A percentile compares a stretch with the other conserved stretches of the same genome.
phyloP scores from a whole-genome alignment of 148 eudicot species.

The Silene conica region DNA sequence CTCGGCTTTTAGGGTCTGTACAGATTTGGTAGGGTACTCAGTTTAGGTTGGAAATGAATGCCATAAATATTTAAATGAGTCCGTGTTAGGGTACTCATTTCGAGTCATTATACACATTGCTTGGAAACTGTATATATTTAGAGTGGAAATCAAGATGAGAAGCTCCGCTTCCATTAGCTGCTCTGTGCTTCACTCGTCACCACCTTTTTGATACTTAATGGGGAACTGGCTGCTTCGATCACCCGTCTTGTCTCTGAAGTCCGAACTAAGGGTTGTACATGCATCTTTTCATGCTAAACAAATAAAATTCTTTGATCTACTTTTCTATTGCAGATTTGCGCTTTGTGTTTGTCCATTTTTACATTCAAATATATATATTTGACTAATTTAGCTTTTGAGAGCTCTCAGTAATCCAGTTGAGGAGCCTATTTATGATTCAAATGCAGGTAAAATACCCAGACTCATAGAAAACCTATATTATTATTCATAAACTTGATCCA shows the following conservation, averaged over 20 bases:
- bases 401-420: too few relatives aligned
- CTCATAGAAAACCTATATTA: not conserved
- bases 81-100: constrained; percentile 9
- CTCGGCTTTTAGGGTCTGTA: constrained; percentile 18
- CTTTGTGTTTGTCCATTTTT: not conserved
- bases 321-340: not conserved
- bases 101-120: constrained; percentile 14
- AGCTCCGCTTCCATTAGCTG: not conserved
- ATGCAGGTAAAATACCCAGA: not conserved
- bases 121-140: constrained; percentile 12
- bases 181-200: not conserved
- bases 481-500: not conserved
- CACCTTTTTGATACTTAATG: not conserved
- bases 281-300: not conserved
- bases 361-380: too few relatives aligned
- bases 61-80: constrained; percentile 13
- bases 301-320: not conserved
- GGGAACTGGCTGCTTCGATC: not conserved
- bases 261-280: not conserved
- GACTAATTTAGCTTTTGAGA: too few relatives aligned
- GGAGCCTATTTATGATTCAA: too few relatives aligned
- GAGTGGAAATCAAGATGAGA: not conserved
- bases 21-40: constrained; percentile 19
- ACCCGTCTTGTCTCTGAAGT: not conserved
- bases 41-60: constrained; percentile 18